A percentile compares a stretch with the other conserved stretches of the same genome.
phyloP scores from a whole-genome alignment of 176 grass and related monocot species.

The Cenchrus americanus region DNA sequence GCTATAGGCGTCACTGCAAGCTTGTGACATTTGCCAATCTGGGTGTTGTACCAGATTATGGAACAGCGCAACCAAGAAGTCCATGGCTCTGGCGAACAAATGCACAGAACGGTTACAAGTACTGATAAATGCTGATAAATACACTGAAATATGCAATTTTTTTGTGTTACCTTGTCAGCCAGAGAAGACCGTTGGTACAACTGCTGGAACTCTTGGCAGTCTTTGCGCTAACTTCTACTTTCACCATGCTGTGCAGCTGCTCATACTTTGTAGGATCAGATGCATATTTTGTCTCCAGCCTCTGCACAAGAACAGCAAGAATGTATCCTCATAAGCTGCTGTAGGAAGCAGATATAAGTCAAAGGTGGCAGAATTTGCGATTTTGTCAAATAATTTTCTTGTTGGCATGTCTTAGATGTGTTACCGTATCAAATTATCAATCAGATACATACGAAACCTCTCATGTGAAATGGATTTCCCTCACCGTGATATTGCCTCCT shows the following conservation, averaged over 20 bases:
- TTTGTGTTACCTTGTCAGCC: conserved; percentile 70
- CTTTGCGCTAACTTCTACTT: conserved; percentile 73
- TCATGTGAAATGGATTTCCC: neutral
- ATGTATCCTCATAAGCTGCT: neutral
- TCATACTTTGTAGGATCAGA: conserved; percentile 73
- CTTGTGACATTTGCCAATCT: conserved; percentile 74
- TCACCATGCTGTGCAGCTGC: conserved; percentile 71
- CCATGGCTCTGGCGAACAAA: conserved; percentile 63
- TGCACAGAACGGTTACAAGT: neutral
- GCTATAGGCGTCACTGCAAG: conserved; percentile 69
- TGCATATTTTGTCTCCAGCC: conserved; percentile 71
- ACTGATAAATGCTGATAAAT: neutral
- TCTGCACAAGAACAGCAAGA: conserved; percentile 47
- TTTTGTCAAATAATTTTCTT: neutral
- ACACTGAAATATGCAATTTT: conserved; percentile 8
- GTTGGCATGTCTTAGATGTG: neutral
- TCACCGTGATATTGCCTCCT: conserved; percentile 84
- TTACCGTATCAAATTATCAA: neutral
- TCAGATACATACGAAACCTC: neutral
- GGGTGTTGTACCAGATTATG: conserved; percentile 68
- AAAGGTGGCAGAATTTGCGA: neutral
- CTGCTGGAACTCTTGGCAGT: conserved; percentile 81
- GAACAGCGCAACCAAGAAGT: conserved; percentile 81
- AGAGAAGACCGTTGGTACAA: conserved; percentile 66
- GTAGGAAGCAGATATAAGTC: neutral